Percentiles rank a stretch among this genome's conserved stretches.
Conservation (phyloP, 1,139 yeast species). For the Starmera stellimalicola region DNA sequence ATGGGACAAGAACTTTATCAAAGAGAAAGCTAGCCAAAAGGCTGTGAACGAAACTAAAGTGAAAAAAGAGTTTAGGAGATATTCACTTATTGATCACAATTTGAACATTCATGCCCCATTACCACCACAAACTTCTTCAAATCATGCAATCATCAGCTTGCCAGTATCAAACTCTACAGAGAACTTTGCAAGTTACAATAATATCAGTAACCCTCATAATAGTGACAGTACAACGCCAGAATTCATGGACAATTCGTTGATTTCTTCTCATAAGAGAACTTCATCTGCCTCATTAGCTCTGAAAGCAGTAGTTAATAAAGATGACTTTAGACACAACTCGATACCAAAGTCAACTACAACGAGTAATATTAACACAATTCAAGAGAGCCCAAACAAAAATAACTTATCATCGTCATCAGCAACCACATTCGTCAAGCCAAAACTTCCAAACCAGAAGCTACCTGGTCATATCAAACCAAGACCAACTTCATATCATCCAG, state of each 20-base stretch:
- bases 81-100: conserved; percentile 30
- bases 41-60: conserved; percentile 1
- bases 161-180: too few relatives aligned
- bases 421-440: conserved; percentile 3
- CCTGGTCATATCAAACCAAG: conserved; percentile 49
- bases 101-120: conserved; percentile 17
- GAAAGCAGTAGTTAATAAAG: conserved; percentile 59
- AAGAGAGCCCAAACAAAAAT: conserved; percentile 31
- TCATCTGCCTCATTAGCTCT: conserved; percentile 50
- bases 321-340: conserved; percentile 29
- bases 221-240: not conserved
- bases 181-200: too few relatives aligned
- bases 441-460: conserved; percentile 12
- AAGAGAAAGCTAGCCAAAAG: not conserved
- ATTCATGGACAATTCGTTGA: conserved; percentile 14
- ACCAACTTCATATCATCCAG: conserved; percentile 76
- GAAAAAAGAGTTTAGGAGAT: conserved; percentile 26
- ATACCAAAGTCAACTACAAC: conserved; percentile 6
- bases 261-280: conserved; percentile 20
- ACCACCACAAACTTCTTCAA: conserved; percentile 46
- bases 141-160: conserved; percentile 41
- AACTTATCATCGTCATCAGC: conserved; percentile 12
- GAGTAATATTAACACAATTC: conserved; percentile 19
- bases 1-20: conserved; percentile 50
- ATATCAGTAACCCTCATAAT: not conserved